phyloP scores from a whole-genome alignment of 2,329 filamentous ascomycete species.

The Cordyceps tenuipes region DNA sequence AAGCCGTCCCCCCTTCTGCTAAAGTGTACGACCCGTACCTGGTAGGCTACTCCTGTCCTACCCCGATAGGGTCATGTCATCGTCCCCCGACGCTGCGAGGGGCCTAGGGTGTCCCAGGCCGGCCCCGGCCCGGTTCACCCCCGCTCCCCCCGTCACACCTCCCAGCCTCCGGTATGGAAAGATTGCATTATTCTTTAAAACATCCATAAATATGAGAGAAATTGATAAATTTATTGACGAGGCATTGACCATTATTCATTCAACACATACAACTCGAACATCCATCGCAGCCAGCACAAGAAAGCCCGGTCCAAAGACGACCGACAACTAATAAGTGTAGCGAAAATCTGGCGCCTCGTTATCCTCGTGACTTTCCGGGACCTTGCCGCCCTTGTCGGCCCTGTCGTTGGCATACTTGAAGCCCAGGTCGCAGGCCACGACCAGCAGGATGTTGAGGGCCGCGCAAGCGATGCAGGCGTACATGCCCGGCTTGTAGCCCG shows the following conservation, averaged over 20 bases:
- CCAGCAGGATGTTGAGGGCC: slow-evolving; percentile 37
- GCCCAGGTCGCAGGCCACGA: slow-evolving; percentile 30
- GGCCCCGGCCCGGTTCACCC: too few species aligned
- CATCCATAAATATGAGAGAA: not conserved
- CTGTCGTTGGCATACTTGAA: slow-evolving; percentile 38
- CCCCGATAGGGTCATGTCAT: too few species aligned
- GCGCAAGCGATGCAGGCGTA: slow-evolving; percentile 46
- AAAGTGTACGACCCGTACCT: too few species aligned
- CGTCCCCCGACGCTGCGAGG: too few species aligned
- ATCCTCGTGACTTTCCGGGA: slow-evolving; percentile 38
- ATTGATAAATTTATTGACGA: too few species aligned
- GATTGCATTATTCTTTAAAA: not conserved
- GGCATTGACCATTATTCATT: too few species aligned
- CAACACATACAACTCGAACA: not conserved
- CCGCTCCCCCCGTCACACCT: too few species aligned
- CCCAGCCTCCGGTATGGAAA: too few species aligned
- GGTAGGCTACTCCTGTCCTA: too few species aligned
- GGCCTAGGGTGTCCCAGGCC: too few species aligned
- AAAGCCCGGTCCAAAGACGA: not conserved
- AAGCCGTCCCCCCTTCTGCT: too few species aligned
- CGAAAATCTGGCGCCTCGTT: slow-evolving; percentile 9
- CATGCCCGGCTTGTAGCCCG: slow-evolving; percentile 46
- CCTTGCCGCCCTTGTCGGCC: slow-evolving; percentile 45
- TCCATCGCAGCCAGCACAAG: too few species aligned
- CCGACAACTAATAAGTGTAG: slow-evolving; percentile 8